Base-by-base conservation (phyloP, 176 grass and related monocot species). In the Phyllostachys edulis region DNA sequence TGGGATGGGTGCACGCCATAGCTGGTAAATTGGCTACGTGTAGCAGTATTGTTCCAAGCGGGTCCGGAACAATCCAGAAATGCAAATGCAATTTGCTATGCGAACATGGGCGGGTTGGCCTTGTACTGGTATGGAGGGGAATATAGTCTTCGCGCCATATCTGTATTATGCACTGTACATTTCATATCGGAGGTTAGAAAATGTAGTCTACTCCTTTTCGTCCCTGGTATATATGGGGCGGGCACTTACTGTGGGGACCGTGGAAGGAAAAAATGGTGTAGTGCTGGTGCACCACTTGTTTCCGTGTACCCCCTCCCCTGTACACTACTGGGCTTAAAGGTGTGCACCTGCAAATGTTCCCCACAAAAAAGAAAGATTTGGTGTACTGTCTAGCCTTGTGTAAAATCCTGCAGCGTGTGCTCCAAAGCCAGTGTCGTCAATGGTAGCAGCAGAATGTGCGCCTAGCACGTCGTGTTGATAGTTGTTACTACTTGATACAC, bases 141-240 rank as follows among this genome's bases (percentile, higher is more conserved):
- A 42, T 7, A 67, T 63, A 69, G 21, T n/a, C 74, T 16, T 57
- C 44, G 87, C 68, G 69, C 82, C 60, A 72, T 60, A 80, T 40
- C 13, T 38, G 55, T n/a, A 9, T 42, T 23, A 9, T 6, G 71
- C 39, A 3, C 49, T 39, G 13, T 14, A 6, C 36, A 42, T 24
- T 52, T 69, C 29, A 34, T 63, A 10, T 17, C 3, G 57, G 9
- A 51, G 4, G 36, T 10, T 34, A 24, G 5, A 38, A 8, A 32
- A 69, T 23, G 29, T 29, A 1, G 54, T 56, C 20, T 3, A 5
- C 61, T 49, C 42, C 1, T 59, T 44, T 56, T 15, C 50, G 78
- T n/a, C 20, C 47, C 49, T 18, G 3, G 9, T 4, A n/a, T 11
- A 9, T 11, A 1, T 59, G 55, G 55, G 57, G 57, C n/a, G 1